Evolutionary conservation across 306 rosid species (phyloP).

Genomic region (Casuarina cunninghamiana): DNA sequence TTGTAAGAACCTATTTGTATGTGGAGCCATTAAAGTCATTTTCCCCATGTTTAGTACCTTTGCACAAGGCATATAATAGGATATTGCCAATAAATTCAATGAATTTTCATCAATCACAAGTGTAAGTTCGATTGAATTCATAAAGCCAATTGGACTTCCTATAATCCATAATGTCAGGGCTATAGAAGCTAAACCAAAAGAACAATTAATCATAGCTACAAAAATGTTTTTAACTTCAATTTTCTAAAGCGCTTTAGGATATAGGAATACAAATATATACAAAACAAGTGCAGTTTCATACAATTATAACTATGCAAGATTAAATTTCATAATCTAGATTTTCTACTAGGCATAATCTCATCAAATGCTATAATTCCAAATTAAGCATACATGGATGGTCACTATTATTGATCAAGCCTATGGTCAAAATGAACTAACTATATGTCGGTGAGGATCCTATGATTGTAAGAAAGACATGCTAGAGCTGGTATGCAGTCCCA

Average conservation of each 20-base stretch:
- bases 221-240: not conserved
- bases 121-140: not conserved
- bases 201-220: not conserved
- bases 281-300: not conserved
- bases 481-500: not conserved
- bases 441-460: slow-evolving; percentile 92
- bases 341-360: not conserved
- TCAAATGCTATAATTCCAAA: not conserved
- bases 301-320: not conserved
- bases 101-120: not conserved
- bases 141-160: not conserved
- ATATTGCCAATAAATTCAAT: not conserved
- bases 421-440: slow-evolving; percentile 86
- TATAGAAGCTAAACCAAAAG: not conserved
- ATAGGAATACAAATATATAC: not conserved
- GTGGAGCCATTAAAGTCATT: not conserved
- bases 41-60: not conserved
- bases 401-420: not conserved
- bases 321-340: not conserved
- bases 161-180: too few relatives aligned
- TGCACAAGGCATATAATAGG: not conserved
- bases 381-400: not conserved
- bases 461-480: slow-evolving; percentile 18
- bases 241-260: not conserved
- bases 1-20: not conserved